phyloP scores from a whole-genome alignment of 1,139 yeast genomes.

The Williopsis jadinii region DNA sequence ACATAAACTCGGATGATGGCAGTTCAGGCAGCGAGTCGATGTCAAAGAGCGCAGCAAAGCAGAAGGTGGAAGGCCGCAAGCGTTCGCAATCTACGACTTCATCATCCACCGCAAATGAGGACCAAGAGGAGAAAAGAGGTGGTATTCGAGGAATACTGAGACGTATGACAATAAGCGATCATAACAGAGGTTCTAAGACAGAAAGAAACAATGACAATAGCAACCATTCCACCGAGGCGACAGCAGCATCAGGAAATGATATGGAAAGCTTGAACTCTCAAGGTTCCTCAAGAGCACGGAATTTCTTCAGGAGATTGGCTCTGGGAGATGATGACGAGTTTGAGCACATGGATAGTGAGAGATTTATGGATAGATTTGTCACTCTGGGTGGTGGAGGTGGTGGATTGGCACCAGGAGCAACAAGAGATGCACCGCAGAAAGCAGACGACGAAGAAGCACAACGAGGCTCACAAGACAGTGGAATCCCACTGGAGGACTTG shows the following conservation, averaged over 20 bases:
- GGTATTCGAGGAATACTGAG: slow-evolving; percentile 23
- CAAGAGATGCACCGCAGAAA: slow-evolving; percentile 4
- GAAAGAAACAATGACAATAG: too few relatives aligned
- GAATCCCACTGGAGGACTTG: slow-evolving; percentile 9
- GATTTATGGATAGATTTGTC: slow-evolving; percentile 23
- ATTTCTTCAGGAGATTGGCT: slow-evolving; percentile 7
- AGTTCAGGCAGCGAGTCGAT: too few relatives aligned
- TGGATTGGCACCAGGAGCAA: slow-evolving; percentile 26
- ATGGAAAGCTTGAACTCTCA: not conserved
- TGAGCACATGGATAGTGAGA: slow-evolving; percentile 13
- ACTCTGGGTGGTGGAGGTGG: slow-evolving; percentile 22
- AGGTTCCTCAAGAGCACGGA: slow-evolving; percentile 1
- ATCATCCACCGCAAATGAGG: slow-evolving; percentile 1
- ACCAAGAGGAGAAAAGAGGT: slow-evolving; percentile 15
- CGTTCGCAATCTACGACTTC: not conserved
- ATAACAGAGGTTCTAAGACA: not conserved
- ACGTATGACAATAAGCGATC: slow-evolving; percentile 7
- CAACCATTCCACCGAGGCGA: too few relatives aligned
- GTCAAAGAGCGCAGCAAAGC: too few relatives aligned
- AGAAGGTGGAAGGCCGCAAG: too few relatives aligned
- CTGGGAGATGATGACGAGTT: slow-evolving; percentile 15
- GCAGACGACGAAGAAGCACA: slow-evolving; percentile 16
- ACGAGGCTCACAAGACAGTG: slow-evolving; percentile 6
- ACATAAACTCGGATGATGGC: slow-evolving; percentile 9
- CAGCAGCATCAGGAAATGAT: not conserved